Conservation (phyloP, 2,329 filamentous ascomycete species). For the Stachybotrys echinatus region DNA sequence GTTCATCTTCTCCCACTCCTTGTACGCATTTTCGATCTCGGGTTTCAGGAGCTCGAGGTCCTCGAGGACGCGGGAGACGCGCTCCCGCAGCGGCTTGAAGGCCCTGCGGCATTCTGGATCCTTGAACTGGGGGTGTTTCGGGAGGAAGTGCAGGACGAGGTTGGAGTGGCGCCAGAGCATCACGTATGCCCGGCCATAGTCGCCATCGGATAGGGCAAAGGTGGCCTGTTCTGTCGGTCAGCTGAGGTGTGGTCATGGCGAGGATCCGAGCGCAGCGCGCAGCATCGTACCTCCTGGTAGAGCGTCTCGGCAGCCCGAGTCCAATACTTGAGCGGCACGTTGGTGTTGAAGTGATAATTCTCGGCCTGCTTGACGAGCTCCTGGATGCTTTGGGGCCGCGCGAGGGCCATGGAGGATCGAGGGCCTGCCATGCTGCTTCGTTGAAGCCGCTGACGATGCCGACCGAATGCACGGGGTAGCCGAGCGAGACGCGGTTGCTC, state of each 20-base stretch:
- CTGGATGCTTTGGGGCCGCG: constrained; percentile 61
- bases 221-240: constrained; percentile 53
- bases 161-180: constrained; percentile 85
- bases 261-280: background rate
- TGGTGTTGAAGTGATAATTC: constrained; percentile 74
- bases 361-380: constrained; percentile 73
- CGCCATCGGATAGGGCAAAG: constrained; percentile 80
- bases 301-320: constrained; percentile 74
- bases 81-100: constrained; percentile 46
- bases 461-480: too few species aligned
- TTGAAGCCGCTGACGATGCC: background rate
- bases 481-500: too few species aligned
- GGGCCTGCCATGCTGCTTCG: constrained; percentile 19
- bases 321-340: constrained; percentile 76
- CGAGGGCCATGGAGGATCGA: constrained; percentile 24
- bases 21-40: constrained; percentile 64
- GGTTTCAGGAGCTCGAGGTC: constrained; percentile 77
- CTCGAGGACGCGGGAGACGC: constrained; percentile 54
- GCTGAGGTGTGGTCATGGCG: background rate
- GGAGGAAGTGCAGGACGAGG: constrained; percentile 72
- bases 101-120: constrained; percentile 59
- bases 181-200: constrained; percentile 83
- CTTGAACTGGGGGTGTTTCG: constrained; percentile 69
- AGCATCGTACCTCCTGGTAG: constrained; percentile 69
- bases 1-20: constrained; percentile 58